Conservation (phyloP, 441 rosid species). For the Syzygium syzygioides region DNA sequence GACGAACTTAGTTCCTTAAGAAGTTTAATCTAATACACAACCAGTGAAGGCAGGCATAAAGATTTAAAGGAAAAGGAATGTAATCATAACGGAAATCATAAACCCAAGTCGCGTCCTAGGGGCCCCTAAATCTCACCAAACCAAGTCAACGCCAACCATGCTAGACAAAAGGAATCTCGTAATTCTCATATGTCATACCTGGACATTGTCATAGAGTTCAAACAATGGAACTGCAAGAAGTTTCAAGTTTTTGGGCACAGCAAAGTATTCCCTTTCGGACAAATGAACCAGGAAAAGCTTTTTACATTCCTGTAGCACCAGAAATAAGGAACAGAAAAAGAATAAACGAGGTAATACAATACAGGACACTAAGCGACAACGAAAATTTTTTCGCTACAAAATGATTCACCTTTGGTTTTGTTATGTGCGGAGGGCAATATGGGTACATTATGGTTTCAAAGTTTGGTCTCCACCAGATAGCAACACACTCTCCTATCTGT, state of each 20-base stretch:
- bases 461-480: slow-evolving; percentile 99
- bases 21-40: not conserved
- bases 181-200: slow-evolving; percentile 33
- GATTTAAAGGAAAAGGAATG: not conserved
- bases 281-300: slow-evolving; percentile 90
- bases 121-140: not conserved
- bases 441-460: slow-evolving; percentile 98
- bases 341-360: not conserved
- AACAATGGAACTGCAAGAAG: slow-evolving; percentile 97
- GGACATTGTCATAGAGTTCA: slow-evolving; percentile 97
- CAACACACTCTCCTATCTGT: slow-evolving; percentile 97
- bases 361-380: not conserved
- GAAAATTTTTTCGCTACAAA: not conserved
- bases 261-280: slow-evolving; percentile 97
- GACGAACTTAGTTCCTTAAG: not conserved
- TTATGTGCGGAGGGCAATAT: slow-evolving; percentile 94
- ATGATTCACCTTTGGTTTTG: slow-evolving; percentile 77
- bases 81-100: not conserved
- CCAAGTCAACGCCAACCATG: not conserved
- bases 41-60: not conserved
- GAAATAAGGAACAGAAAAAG: not conserved
- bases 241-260: slow-evolving; percentile 93
- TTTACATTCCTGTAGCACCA: slow-evolving; percentile 79
- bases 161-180: not conserved
- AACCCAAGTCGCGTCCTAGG: not conserved